Base-by-base conservation (phyloP, 169 alveolate species). In the Theileria parva region DNA sequence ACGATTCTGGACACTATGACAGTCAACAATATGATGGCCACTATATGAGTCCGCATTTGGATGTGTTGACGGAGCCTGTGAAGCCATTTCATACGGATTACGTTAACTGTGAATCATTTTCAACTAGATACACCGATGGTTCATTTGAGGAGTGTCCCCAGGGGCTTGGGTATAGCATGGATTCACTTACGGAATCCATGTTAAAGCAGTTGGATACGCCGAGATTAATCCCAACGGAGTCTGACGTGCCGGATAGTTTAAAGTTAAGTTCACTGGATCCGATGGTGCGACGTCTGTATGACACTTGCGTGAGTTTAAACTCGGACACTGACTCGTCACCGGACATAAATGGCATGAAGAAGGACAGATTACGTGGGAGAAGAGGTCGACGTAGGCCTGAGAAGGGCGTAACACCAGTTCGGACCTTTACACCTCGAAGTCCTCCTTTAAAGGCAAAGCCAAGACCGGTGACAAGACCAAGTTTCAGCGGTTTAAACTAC, bases 121-220 rank as follows among this genome's bases (percentile, higher is more conserved):
- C 77, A 2, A 74, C 79, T 17, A 53, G 81, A 39, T 83, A 83
- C 59, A 27, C 73, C 13, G 85, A 83, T 0, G 69, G 71, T 0
- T 66, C 79, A 17, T 65, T 23, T 34, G 85, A 76, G 25, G 50
- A 44, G n/a, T 44, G 27, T 55, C 66, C 28, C 48, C 55, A 21
- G n/a, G 37, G 79, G 4, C 19, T 77, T 50, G 60, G 39, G 39
- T 27, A 68, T 21, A 75, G 73, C 67, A 60, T 85, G 65, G 79
- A 85, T 17, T 44, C 74, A 6, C 83, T 85, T 25, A 72, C 74
- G 0, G 87, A 78, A 44, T 64, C 86, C 1, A 68, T 85, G 85
- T 63, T 78, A 73, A 85, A 79, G 74, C 91, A 85, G 61, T 23
- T 85, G 37, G 91, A 85, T 48, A 78, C 87, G n/a, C 91, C 91